Conservation (phyloP, 169 alveolate species). For the Perkinsus olseni region DNA sequence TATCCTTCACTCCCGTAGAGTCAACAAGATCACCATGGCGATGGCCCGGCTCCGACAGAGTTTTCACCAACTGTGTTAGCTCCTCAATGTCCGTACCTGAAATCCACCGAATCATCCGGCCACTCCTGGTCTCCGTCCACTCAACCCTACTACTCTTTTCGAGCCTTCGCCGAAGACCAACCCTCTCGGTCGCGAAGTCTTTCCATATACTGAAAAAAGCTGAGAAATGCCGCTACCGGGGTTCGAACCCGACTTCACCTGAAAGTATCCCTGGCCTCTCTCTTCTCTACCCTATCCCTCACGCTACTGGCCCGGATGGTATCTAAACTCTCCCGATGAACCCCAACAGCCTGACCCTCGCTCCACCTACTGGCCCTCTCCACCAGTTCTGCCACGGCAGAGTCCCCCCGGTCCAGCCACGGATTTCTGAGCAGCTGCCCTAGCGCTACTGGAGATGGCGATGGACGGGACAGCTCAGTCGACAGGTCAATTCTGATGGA, state of each 20-base stretch:
- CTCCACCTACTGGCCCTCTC: neutral
- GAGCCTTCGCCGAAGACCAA: neutral
- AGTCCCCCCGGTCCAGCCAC: neutral
- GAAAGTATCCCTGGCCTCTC: neutral
- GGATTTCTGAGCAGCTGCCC: neutral
- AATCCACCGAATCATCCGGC: no score
- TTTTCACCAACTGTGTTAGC: neutral
- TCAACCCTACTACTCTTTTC: neutral
- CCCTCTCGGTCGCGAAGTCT: neutral
- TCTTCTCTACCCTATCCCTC: neutral
- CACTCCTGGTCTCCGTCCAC: neutral
- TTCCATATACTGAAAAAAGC: neutral
- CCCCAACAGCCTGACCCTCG: neutral
- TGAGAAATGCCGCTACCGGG: neutral
- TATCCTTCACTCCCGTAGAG: neutral
- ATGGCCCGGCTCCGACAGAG: neutral
- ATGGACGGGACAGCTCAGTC: neutral
- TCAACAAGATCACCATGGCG: neutral
- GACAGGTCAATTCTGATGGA: neutral
- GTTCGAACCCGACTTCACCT: neutral
- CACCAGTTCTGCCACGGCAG: neutral
- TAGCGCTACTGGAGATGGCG: neutral
- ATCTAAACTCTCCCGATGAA: neutral
- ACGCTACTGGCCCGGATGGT: neutral
- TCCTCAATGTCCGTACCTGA: neutral